phyloP scores from a whole-genome alignment of 805 yeast genomes.

The Metschnikowia shivogae region DNA sequence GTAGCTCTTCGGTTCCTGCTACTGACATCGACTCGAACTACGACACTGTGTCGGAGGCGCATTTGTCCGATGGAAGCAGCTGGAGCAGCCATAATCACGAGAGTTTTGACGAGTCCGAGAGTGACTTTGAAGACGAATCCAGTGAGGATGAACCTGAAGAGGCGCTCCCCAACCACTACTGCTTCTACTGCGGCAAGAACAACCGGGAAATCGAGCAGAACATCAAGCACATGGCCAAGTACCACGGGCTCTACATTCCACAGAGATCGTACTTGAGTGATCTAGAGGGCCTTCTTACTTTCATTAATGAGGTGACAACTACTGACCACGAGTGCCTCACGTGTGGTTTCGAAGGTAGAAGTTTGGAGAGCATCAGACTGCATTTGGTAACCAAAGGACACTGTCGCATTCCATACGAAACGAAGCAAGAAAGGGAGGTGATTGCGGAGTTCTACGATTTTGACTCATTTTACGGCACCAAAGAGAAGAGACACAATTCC shows the following conservation, averaged over 20 bases:
- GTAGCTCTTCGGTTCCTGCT: constrained; percentile 27
- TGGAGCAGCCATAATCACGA: constrained; percentile 16
- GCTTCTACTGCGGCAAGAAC: constrained; percentile 55
- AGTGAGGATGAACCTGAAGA: constrained; percentile 21
- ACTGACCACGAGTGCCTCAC: constrained; percentile 41
- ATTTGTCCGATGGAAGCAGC: constrained; percentile 24
- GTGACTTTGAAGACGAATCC: constrained; percentile 32
- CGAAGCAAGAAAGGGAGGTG: constrained; percentile 32
- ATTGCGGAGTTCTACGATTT: constrained; percentile 39
- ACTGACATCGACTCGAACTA: constrained; percentile 26
- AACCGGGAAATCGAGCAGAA: constrained; percentile 53
- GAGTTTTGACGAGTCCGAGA: constrained; percentile 14
- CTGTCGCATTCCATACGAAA: constrained; percentile 43
- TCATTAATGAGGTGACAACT: constrained; percentile 34
- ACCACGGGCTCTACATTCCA: constrained; percentile 46
- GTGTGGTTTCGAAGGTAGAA: constrained; percentile 43
- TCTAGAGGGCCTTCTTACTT: constrained; percentile 36
- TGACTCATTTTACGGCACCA: constrained; percentile 14
- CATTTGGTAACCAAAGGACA: constrained; percentile 44
- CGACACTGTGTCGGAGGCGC: constrained; percentile 51
- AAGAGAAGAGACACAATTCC: constrained; percentile 11
- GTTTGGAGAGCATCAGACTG: constrained; percentile 40
- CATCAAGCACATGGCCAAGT: constrained; percentile 39
- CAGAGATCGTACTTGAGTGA: constrained; percentile 37
- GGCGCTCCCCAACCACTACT: constrained; percentile 47